phyloP scores from a whole-genome alignment of 2,329 filamentous ascomycete species.

The Decorospora gaudefroyi region DNA sequence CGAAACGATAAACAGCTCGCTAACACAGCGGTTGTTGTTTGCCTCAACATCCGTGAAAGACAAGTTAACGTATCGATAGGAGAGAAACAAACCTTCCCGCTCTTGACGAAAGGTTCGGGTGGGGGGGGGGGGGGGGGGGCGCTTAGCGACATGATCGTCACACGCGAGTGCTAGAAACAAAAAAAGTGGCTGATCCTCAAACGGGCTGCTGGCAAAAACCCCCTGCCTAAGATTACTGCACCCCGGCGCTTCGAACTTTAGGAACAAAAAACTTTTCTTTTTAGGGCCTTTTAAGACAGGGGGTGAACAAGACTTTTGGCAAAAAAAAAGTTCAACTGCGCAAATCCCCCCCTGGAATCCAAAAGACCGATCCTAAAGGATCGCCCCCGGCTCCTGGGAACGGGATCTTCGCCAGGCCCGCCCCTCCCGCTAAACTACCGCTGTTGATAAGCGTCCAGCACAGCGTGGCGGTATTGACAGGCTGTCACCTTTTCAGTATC shows the following conservation, averaged over 20 bases:
- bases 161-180: constrained; percentile 31
- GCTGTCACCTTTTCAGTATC: too few species aligned
- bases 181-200: constrained; percentile 46
- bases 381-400: constrained; percentile 2
- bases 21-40: constrained; percentile 11
- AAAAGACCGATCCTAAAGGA: neutral
- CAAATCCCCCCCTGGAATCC: neutral
- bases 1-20: constrained; percentile 7
- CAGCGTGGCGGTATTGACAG: too few species aligned
- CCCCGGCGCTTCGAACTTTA: constrained; percentile 7
- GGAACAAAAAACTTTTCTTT: neutral
- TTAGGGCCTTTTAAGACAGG: too few species aligned
- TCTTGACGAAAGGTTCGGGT: constrained; percentile 23
- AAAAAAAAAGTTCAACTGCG: too few species aligned
- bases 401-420: constrained; percentile 10
- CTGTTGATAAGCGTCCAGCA: too few species aligned
- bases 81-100: constrained; percentile 15
- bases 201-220: constrained; percentile 29
- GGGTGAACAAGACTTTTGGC: too few species aligned
- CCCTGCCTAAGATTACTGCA: constrained; percentile 36
- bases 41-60: constrained; percentile 7
- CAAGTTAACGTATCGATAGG: constrained; percentile 24
- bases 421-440: too few species aligned
- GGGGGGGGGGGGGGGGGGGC: too few species aligned
- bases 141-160: constrained; percentile 26